A percentile compares a stretch with the other conserved stretches of the same genome.
phyloP scores from a whole-genome alignment of 306 rosid species.

The Vigna radiata region DNA sequence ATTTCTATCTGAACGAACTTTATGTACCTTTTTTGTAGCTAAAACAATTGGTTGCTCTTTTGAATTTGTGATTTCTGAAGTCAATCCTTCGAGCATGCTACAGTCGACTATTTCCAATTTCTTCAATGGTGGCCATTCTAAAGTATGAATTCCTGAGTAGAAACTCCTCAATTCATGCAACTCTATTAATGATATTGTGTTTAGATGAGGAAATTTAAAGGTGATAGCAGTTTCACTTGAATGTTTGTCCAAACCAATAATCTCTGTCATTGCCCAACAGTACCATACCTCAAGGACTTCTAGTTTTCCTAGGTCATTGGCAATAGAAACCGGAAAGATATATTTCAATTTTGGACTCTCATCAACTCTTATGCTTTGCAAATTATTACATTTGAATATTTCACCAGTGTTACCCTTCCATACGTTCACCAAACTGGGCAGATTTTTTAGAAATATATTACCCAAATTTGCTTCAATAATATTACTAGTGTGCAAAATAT shows the following conservation, averaged over 20 bases:
- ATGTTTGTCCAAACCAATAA: background rate
- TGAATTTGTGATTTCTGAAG: background rate
- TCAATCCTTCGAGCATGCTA: too few relatives aligned
- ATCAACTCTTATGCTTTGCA: background rate
- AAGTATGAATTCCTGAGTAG: background rate
- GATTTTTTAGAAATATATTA: rapidly evolving
- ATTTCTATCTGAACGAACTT: too few relatives aligned
- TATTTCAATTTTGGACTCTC: background rate
- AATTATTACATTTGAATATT: background rate
- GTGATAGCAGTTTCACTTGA: background rate
- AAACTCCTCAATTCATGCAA: background rate
- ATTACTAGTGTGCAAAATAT: background rate
- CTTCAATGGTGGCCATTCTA: conserved; percentile 21
- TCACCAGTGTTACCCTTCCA: conserved; percentile 26
- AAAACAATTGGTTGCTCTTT: background rate
- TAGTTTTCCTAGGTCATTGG: conserved; percentile 11
- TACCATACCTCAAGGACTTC: rapidly evolving
- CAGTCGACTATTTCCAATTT: background rate
- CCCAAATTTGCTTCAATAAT: background rate
- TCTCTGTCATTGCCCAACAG: background rate
- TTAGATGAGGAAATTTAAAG: conserved; percentile 7
- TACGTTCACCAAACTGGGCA: conserved; percentile 34
- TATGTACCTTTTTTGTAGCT: background rate
- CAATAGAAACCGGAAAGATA: conserved; percentile 44
- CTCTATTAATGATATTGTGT: too few relatives aligned